These are phyloP conservation scores for Oryza officinalis DNA, from an alignment of 176 grass and related monocot species.

Conservation along the genomic window DNA sequence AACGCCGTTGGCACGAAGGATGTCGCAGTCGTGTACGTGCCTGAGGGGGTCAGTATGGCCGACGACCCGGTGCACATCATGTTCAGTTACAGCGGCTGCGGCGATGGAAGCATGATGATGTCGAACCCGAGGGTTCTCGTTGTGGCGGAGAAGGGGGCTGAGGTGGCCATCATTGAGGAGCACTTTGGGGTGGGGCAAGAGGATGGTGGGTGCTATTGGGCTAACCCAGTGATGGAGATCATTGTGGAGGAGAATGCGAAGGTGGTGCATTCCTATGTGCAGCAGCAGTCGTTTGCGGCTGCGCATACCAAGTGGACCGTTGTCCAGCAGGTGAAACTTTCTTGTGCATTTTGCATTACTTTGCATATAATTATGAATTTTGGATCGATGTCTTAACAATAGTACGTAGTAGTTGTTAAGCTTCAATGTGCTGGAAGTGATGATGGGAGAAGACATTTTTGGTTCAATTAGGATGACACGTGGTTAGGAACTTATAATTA, in stretches of 20 bases:
- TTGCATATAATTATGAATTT: not conserved
- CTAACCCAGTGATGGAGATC: conserved; percentile 86
- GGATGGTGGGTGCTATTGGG: conserved; percentile 70
- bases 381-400: not conserved
- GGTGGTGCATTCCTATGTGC: conserved; percentile 83
- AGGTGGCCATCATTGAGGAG: conserved; percentile 64
- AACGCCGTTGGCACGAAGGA: conserved; percentile 65
- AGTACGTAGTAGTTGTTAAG: not conserved
- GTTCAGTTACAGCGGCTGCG: conserved; percentile 34
- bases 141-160: conserved; percentile 56
- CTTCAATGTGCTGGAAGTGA: not conserved
- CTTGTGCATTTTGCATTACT: not conserved
- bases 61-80: conserved; percentile 61
- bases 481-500: not conserved
- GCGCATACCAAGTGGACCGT: conserved; percentile 95
- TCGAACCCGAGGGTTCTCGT: conserved; percentile 69
- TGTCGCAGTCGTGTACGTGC: conserved; percentile 47
- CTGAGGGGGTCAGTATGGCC: conserved; percentile 39
- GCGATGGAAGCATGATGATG: conserved; percentile 37
- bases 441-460: not conserved
- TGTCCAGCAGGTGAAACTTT: conserved; percentile 57
- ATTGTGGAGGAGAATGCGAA: conserved; percentile 56
- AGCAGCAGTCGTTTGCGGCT: conserved; percentile 65
- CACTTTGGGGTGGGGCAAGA: conserved; percentile 44
- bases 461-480: not conserved